Evolutionary conservation across 371 early-diverging fungal genomes (phyloP).

Genomic region (Mortierella sp.): DNA sequence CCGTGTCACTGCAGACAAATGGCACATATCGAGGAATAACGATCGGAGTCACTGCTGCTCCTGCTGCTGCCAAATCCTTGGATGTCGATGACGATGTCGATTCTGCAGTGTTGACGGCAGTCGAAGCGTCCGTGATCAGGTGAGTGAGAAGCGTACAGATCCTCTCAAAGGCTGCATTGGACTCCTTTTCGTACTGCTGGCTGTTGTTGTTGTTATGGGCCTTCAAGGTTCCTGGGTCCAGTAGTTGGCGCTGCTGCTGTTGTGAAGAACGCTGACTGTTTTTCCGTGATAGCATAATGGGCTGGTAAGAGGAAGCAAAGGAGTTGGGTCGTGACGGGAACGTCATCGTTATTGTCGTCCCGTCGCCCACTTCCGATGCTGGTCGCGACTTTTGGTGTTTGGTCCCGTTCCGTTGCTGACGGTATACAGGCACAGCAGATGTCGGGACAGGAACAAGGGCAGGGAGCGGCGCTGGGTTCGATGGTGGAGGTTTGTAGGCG

Average conservation of each 20-base stretch:
- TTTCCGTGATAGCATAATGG: background rate
- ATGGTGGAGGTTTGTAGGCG: background rate
- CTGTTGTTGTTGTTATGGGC: background rate
- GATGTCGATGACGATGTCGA: no score
- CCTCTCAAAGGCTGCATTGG: slow-evolving; percentile 38
- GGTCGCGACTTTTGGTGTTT: background rate
- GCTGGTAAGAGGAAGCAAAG: slow-evolving; percentile 10
- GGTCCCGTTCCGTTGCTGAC: background rate
- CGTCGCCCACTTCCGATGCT: background rate
- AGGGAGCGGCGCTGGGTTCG: background rate
- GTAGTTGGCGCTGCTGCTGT: background rate
- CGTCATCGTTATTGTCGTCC: background rate
- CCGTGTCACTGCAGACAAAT: slow-evolving; percentile 12
- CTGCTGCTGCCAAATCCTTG: background rate
- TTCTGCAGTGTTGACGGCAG: slow-evolving; percentile 18
- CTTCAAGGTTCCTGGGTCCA: background rate
- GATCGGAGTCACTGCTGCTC: background rate
- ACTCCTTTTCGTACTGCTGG: slow-evolving; percentile 22
- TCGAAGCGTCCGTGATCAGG: slow-evolving; percentile 47
- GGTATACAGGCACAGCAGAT: background rate
- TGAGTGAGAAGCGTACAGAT: slow-evolving; percentile 35
- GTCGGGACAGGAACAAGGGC: background rate
- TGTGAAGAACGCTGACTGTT: slow-evolving; percentile 6
- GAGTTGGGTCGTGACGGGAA: slow-evolving; percentile 24
- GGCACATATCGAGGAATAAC: slow-evolving; percentile 6